These are phyloP conservation scores for Rhodotorula sp. DNA, from an alignment of 1,284 basidiomycete genomes.

Conservation along the genomic window DNA sequence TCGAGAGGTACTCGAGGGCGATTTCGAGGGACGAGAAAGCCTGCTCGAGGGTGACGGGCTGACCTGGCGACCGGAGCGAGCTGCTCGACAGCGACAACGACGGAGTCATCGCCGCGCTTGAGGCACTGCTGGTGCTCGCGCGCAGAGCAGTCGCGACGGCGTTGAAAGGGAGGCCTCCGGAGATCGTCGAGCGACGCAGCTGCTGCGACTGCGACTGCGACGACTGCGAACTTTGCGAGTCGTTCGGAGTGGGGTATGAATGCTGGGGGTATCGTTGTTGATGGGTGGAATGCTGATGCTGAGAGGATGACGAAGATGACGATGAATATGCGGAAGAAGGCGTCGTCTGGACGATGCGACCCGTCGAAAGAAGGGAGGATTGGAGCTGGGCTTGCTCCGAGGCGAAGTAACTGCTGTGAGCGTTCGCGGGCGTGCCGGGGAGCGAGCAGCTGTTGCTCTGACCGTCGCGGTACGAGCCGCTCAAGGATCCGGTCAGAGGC, in stretches of 20 bases:
- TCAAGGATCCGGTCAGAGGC: constrained; percentile 35
- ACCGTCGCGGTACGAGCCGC: constrained; percentile 37
- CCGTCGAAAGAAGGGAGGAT: constrained; percentile 2
- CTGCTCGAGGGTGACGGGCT: constrained; percentile 27
- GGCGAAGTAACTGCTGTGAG: constrained; percentile 19
- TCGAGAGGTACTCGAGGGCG: constrained; percentile 31
- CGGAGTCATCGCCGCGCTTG: constrained; percentile 1
- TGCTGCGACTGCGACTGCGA: background rate
- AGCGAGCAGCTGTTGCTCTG: constrained; percentile 32
- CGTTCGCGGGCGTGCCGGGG: constrained; percentile 31
- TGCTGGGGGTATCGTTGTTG: constrained; percentile 11
- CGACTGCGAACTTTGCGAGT: background rate
- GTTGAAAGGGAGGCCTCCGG: constrained; percentile 34
- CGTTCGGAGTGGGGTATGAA: constrained; percentile 12
- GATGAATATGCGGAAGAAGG: constrained; percentile 12
- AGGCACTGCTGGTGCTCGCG: background rate
- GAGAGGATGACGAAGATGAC: constrained; percentile 5
- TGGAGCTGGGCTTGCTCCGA: constrained; percentile 13
- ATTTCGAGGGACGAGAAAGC: constrained; percentile 32
- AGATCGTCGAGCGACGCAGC: constrained; percentile 35
- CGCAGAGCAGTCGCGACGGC: background rate
- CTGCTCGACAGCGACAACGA: constrained; percentile 9
- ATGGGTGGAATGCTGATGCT: constrained; percentile 6
- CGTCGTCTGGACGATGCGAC: constrained; percentile 8
- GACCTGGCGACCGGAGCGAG: background rate